These are phyloP conservation scores for Terana coerulea DNA, from an alignment of 768 basidiomycete species.

Conservation along the genomic window DNA sequence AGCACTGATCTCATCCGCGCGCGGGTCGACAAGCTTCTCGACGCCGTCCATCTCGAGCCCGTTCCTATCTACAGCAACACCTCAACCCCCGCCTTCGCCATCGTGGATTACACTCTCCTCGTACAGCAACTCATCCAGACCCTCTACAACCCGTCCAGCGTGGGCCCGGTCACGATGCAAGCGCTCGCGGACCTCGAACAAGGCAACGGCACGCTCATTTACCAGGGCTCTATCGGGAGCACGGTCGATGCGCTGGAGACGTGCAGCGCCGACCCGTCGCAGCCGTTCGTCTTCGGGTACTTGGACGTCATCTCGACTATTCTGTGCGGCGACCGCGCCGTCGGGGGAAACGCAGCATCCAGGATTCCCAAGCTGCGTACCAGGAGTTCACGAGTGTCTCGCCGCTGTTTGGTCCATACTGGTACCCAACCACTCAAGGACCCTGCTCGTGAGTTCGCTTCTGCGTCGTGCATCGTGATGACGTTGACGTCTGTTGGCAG, in stretches of 20 bases:
- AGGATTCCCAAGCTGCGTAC: neutral
- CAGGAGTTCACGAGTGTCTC: neutral
- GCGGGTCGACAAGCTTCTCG: constrained; percentile 8
- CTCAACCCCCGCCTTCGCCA: neutral
- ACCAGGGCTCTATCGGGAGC: neutral
- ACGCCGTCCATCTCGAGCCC: neutral
- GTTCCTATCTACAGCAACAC: neutral
- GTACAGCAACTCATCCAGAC: neutral
- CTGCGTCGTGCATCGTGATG: no score
- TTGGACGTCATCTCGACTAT: neutral
- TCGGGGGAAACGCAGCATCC: no score
- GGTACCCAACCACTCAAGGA: neutral
- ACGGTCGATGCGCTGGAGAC: neutral
- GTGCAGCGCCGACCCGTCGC: neutral
- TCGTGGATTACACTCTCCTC: constrained; percentile 8
- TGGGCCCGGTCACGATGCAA: neutral
- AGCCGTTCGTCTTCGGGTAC: neutral
- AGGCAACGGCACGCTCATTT: neutral
- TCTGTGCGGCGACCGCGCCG: neutral
- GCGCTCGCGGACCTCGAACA: constrained; percentile 3
- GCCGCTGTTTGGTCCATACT: neutral
- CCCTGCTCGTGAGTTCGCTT: neutral
- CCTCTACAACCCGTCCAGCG: constrained; percentile 4
- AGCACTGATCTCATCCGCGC: constrained; percentile 14
- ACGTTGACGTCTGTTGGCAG: neutral